phyloP scores from a whole-genome alignment of 192 early-diverging fungal species.

The Backusella morwellensis region DNA sequence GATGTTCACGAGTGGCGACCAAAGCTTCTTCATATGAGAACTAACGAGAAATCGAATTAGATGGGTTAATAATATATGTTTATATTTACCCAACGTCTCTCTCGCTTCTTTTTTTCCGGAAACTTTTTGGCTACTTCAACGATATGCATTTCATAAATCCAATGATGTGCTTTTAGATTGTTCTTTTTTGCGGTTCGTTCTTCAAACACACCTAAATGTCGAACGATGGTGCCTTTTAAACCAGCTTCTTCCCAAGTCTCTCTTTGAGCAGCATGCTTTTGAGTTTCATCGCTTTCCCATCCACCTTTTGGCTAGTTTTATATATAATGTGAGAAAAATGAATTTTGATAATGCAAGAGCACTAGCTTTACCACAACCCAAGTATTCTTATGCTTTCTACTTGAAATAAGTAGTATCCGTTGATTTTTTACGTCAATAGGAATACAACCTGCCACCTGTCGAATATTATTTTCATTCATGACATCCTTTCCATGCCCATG shows the following conservation, averaged over 20 bases:
- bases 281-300: constrained; percentile 60
- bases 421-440: constrained; percentile 40
- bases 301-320: constrained; percentile 50
- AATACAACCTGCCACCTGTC: constrained; percentile 46
- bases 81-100: constrained; percentile 26
- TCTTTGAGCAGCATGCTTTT: constrained; percentile 47
- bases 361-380: constrained; percentile 42
- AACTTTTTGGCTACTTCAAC: constrained; percentile 44
- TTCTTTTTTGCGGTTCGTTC: constrained; percentile 35
- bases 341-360: too few species aligned
- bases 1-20: constrained; percentile 6
- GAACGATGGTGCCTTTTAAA: constrained; percentile 43
- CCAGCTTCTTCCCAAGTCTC: constrained; percentile 66
- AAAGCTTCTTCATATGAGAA: constrained; percentile 27
- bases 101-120: constrained; percentile 48
- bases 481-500: constrained; percentile 20
- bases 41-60: neutral
- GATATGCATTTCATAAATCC: constrained; percentile 55
- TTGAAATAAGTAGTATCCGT: constrained; percentile 46
- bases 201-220: constrained; percentile 45
- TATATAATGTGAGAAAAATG: neutral
- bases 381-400: constrained; percentile 38
- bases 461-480: constrained; percentile 5
- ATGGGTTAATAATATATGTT: neutral
- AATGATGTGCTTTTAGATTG: constrained; percentile 34